Evolutionary conservation across 2,329 filamentous ascomycete species (phyloP).

Genomic region (Paraphaeosphaeria sporulosa): DNA sequence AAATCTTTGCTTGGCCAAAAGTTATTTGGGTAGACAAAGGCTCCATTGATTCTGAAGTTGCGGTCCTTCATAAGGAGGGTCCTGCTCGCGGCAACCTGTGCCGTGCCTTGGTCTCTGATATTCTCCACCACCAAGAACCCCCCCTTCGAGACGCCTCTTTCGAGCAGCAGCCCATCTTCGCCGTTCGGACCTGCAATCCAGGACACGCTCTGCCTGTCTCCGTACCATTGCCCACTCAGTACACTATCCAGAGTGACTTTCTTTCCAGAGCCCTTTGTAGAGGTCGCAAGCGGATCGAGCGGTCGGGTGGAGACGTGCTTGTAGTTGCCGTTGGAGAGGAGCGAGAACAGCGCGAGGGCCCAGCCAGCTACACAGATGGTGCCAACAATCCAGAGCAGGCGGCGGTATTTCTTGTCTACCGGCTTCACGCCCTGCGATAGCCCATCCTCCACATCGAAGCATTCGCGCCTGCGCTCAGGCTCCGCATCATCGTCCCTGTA

Average conservation of each 20-base stretch:
- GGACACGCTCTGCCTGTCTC: conserved; percentile 70
- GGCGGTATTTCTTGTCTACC: conserved; percentile 72
- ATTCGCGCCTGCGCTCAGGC: conserved; percentile 57
- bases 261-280: conserved; percentile 70
- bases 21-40: conserved; percentile 64
- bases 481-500: conserved; percentile 52
- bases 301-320: conserved; percentile 68
- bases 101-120: conserved; percentile 65
- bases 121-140: conserved; percentile 89
- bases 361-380: conserved; percentile 71
- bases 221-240: conserved; percentile 69
- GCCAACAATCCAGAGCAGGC: conserved; percentile 67
- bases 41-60: conserved; percentile 67
- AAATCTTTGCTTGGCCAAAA: conserved; percentile 83
- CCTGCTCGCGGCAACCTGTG: conserved; percentile 57
- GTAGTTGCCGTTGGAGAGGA: conserved; percentile 71
- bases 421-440: conserved; percentile 55
- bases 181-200: conserved; percentile 80
- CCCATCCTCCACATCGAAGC: conserved; percentile 61
- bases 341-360: conserved; percentile 72
- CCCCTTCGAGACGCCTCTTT: conserved; percentile 66
- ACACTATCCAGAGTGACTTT: conserved; percentile 77
- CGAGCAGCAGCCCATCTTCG: conserved; percentile 85
- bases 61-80: conserved; percentile 78
- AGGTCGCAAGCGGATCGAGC: conserved; percentile 73